These are phyloP conservation scores for Corrigiola litoralis DNA, from an alignment of 179 eudicot genomes.

Conservation along the genomic window DNA sequence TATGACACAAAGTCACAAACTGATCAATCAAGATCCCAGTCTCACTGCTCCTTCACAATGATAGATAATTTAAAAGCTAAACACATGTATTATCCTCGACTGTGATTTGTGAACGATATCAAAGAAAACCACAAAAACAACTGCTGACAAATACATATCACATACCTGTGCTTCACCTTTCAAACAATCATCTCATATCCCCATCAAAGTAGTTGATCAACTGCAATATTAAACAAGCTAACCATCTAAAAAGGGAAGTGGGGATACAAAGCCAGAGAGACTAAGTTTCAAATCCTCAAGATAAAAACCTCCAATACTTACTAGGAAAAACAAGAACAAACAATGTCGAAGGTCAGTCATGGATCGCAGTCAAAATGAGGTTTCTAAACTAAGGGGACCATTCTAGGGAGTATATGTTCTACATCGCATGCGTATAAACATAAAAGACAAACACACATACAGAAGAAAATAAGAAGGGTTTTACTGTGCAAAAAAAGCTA, in stretches of 20 bases:
- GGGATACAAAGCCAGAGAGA: no score
- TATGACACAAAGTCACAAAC: no score
- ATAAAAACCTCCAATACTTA: no score
- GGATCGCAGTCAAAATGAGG: neutral
- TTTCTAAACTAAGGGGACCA: slow-evolving; percentile 1
- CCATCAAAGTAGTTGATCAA: neutral
- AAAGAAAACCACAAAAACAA: neutral
- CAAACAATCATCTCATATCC: neutral
- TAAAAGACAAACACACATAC: neutral
- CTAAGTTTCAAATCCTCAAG: neutral
- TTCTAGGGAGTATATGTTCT: neutral
- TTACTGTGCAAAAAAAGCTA: neutral
- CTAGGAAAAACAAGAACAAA: no score
- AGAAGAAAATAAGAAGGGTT: neutral
- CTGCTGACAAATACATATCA: neutral
- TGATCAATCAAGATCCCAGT: no score
- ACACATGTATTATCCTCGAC: no score
- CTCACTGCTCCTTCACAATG: no score
- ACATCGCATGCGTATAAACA: slow-evolving; percentile 11
- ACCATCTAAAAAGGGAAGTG: no score
- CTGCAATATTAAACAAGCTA: neutral
- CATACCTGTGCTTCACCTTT: neutral
- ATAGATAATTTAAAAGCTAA: no score
- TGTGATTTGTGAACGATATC: no score
- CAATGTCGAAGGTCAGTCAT: neutral